Conservation (phyloP, 345 rosid genomes). For the Populus davidiana region DNA sequence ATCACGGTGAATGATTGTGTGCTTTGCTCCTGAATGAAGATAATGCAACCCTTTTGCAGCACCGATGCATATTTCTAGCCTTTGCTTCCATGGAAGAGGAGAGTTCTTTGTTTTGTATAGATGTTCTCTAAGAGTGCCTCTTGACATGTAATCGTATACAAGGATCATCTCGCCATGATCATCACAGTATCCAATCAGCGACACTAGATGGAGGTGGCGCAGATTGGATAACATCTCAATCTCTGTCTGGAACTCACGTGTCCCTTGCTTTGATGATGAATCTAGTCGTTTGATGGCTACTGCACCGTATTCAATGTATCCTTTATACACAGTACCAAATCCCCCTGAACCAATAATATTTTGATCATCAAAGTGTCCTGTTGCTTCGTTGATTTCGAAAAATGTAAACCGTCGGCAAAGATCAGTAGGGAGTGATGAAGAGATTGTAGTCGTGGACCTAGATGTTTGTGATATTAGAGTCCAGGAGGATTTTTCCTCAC, state of each 20-base stretch:
- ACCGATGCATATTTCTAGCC: constrained; percentile 44
- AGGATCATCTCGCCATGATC: constrained; percentile 46
- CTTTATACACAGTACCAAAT: constrained; percentile 42
- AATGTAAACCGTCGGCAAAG: constrained; percentile 35
- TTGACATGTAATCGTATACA: constrained; percentile 39
- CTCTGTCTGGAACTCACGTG: constrained; percentile 39
- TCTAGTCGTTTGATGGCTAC: constrained; percentile 45
- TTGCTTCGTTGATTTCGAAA: constrained; percentile 29
- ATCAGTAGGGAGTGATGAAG: constrained; percentile 14
- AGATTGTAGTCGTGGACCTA: neutral
- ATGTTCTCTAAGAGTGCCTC: constrained; percentile 31
- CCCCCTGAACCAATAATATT: constrained; percentile 38
- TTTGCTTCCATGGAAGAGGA: constrained; percentile 39
- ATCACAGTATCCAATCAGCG: constrained; percentile 44
- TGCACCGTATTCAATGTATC: constrained; percentile 17
- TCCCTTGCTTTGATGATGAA: constrained; percentile 38
- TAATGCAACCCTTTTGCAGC: constrained; percentile 46
- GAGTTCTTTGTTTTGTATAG: constrained; percentile 27
- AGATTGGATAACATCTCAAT: constrained; percentile 42
- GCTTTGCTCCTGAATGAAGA: constrained; percentile 28
- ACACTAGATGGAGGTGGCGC: constrained; percentile 36
- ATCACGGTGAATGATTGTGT: constrained; percentile 48
- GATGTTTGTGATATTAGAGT: neutral
- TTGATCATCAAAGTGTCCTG: constrained; percentile 23
- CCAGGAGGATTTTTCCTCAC: constrained; percentile 17